Conservation (phyloP, 139 green algal species). For the Raphidocelis subcapitata region DNA sequence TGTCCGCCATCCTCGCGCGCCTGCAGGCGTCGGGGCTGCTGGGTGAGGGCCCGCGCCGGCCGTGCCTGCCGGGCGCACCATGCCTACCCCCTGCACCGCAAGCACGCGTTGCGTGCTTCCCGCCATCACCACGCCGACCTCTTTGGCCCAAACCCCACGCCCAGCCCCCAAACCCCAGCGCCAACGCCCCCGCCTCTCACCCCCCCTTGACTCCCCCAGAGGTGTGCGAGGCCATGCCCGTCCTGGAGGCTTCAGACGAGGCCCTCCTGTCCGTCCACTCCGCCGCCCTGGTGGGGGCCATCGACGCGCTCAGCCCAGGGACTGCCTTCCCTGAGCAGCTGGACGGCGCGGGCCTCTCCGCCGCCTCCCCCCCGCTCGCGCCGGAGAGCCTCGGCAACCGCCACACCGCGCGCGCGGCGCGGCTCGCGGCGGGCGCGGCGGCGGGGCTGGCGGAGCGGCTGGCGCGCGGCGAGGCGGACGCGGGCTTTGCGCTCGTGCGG, state of each 20-base stretch:
- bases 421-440: conserved; percentile 60
- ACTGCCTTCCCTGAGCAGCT: not conserved
- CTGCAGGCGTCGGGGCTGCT: conserved; percentile 47
- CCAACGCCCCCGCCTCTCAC: too few relatives aligned
- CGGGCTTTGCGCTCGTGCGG: conserved; percentile 63
- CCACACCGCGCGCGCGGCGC: conserved; percentile 31
- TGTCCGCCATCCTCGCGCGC: conserved; percentile 67
- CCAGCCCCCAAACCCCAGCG: too few relatives aligned
- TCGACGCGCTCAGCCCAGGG: conserved; percentile 21
- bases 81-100: too few relatives aligned
- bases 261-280: conserved; percentile 67
- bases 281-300: conserved; percentile 42
- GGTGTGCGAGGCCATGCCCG: conserved; percentile 38
- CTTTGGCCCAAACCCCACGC: too few relatives aligned
- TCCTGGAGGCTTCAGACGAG: conserved; percentile 43
- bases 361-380: too few relatives aligned
- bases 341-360: too few relatives aligned
- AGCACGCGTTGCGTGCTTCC: too few relatives aligned
- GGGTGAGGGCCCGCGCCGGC: conserved; percentile 20
- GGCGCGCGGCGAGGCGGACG: conserved; percentile 25
- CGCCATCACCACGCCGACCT: too few relatives aligned
- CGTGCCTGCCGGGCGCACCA: too few relatives aligned
- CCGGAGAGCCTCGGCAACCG: too few relatives aligned
- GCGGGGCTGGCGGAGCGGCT: conserved; percentile 55
- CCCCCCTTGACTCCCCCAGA: conserved; percentile 20